Evolutionary conservation across 768 basidiomycete genomes (phyloP), one percentile per base, ranked within the genome.

Genomic region (Pleurotus sapidus): DNA sequence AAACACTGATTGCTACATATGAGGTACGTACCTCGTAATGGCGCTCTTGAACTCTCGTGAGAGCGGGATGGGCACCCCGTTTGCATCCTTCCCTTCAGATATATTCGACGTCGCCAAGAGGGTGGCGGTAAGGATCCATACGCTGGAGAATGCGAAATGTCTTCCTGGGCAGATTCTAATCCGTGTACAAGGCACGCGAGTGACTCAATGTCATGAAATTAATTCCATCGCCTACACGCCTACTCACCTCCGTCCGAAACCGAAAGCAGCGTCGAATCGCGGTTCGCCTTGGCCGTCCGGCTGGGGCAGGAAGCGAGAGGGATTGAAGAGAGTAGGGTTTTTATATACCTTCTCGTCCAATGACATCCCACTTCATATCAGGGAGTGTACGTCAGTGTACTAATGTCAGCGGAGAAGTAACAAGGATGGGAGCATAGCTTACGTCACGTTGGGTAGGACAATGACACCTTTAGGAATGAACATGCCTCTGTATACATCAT

Each of bases 131-230:
- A 78, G 74, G 43, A 76, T 64, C 77, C 76, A 85, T 23, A 80
- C 63, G 50, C 69, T 76, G 2, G 70, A 61, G 46, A 82, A 77
- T 1, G 79, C 84, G 48, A 85, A 75, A 59, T 80, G 70, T 42
- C 78, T 70, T 11, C 84, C 83, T 3, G 84, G 82, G 61, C 84
- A 86, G 49, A 77, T 71, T 56, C 80, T 81, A 20, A 59, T 18
- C 30, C 30, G 30, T 34, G 3, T 20, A 3, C 20, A 20, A 12
- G 17, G 14, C 12, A 5, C 1, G 11, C 14, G 7, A 20, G n/a
- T n/a, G n/a, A n/a, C n/a, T n/a, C n/a, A n/a, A 25, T 25, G 55
- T 34, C 45, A 46, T 20, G 38, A 34, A 27, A 49, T 46, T 17
- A 38, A 11, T 6, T 47, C 37, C 56, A 46, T 20, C 27, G 38